Conservation (phyloP, 805 yeast genomes). For the Candida ficus region DNA sequence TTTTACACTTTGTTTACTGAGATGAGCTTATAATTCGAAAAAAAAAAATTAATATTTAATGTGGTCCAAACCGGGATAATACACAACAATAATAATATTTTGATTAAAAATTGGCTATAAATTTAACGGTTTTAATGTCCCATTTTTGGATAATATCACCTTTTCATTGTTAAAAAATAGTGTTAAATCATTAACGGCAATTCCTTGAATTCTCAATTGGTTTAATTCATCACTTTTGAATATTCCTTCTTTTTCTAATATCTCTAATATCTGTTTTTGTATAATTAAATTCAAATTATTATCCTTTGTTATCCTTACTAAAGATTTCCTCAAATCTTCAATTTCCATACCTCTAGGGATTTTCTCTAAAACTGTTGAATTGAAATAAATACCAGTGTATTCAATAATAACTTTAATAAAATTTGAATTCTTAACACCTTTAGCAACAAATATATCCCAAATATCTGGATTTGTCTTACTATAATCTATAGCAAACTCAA, state of each 20-base stretch:
- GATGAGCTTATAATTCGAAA: no score
- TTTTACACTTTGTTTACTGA: no score
- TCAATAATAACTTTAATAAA: conserved; percentile 73
- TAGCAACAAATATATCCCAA: conserved; percentile 71
- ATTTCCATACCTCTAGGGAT: conserved; percentile 62
- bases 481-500: conserved; percentile 64
- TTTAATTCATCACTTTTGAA: conserved; percentile 29
- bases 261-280: conserved; percentile 49
- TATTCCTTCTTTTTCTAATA: conserved; percentile 48
- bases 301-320: conserved; percentile 57
- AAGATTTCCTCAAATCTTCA: conserved; percentile 56
- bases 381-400: conserved; percentile 57
- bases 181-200: conserved; percentile 6
- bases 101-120: background rate
- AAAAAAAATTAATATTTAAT: no score
- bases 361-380: conserved; percentile 61
- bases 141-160: conserved; percentile 1
- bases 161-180: conserved; percentile 2
- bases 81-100: no score
- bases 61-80: background rate
- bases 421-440: conserved; percentile 66
- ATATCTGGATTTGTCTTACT: conserved; percentile 59
- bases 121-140: background rate
- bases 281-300: conserved; percentile 52
- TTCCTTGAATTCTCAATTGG: conserved; percentile 28